phyloP scores from a whole-genome alignment of 345 rosid genomes.

The Viola odorata region DNA sequence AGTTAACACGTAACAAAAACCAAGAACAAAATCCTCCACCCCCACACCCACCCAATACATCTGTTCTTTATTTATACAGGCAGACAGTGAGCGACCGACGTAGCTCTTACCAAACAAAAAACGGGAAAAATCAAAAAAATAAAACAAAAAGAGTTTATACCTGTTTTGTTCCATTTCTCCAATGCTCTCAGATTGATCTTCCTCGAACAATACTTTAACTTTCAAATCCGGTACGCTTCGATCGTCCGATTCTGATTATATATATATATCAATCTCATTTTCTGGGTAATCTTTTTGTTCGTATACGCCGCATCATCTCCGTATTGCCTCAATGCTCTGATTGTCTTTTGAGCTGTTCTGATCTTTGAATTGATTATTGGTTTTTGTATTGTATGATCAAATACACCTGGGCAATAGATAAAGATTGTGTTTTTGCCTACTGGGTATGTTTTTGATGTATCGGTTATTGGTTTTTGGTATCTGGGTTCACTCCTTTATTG shows the following conservation, averaged over 20 bases:
- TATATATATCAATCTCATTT: no score
- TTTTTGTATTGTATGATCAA: constrained; percentile 13
- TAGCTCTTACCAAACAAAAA: no score
- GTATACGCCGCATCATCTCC: constrained; percentile 17
- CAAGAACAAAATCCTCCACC: neutral
- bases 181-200: no score
- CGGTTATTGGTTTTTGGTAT: constrained; percentile 11
- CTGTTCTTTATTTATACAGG: neutral
- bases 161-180: no score
- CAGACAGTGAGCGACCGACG: constrained; percentile 5
- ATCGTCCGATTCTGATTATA: no score
- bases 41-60: neutral
- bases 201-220: no score
- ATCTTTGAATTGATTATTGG: constrained; percentile 16
- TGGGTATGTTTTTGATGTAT: constrained; percentile 24
- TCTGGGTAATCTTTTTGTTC: no score
- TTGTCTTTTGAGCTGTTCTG: constrained; percentile 12
- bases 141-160: no score
- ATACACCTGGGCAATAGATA: neutral
- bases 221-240: no score
- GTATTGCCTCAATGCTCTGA: constrained; percentile 12
- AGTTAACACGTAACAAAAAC: neutral
- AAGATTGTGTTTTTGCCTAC: constrained; percentile 5
- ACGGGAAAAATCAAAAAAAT: no score
- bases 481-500: neutral